These are phyloP conservation scores for Lentinula boryana DNA, from an alignment of 768 basidiomycete species.

Conservation along the genomic window DNA sequence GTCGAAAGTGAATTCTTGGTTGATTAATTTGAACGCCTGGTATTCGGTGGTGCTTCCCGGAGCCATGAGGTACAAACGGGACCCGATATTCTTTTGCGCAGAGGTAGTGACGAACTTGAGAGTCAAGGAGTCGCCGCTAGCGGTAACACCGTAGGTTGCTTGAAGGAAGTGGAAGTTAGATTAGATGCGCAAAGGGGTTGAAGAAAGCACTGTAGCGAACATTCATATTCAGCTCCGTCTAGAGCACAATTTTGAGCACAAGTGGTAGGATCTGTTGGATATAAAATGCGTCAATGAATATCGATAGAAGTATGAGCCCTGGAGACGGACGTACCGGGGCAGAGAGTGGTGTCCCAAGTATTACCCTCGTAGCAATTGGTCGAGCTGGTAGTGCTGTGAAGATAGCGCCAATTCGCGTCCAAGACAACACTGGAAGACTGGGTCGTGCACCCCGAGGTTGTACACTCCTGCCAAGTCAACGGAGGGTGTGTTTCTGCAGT, in stretches of 20 bases:
- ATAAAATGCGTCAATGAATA: background rate
- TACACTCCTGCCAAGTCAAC: slow-evolving; percentile 26
- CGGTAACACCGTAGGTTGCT: slow-evolving; percentile 30
- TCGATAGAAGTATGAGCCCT: background rate
- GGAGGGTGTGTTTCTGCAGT: slow-evolving; percentile 31
- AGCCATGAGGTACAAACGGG: slow-evolving; percentile 27
- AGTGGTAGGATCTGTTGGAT: slow-evolving; percentile 13
- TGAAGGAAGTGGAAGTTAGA: slow-evolving; percentile 5
- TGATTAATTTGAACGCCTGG: slow-evolving; percentile 20
- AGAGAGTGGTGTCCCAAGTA: slow-evolving; percentile 30
- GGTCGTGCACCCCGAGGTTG: slow-evolving; percentile 22
- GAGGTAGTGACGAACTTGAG: slow-evolving; percentile 25
- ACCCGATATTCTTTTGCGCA: slow-evolving; percentile 10
- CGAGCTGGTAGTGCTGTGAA: slow-evolving; percentile 14
- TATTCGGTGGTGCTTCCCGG: slow-evolving; percentile 22
- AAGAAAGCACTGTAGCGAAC: background rate
- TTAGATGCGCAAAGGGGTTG: background rate
- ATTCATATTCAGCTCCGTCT: slow-evolving; percentile 7
- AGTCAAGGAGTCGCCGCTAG: slow-evolving; percentile 23
- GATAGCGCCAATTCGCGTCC: slow-evolving; percentile 35
- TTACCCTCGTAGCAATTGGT: slow-evolving; percentile 30
- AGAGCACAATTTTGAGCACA: slow-evolving; percentile 21
- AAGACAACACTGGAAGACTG: slow-evolving; percentile 20
- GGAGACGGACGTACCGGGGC: slow-evolving; percentile 19
- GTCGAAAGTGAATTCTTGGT: slow-evolving; percentile 43